Evolutionary conservation across 2,329 filamentous ascomycete species (phyloP).

Genomic region (Colletotrichum brevisporum): DNA sequence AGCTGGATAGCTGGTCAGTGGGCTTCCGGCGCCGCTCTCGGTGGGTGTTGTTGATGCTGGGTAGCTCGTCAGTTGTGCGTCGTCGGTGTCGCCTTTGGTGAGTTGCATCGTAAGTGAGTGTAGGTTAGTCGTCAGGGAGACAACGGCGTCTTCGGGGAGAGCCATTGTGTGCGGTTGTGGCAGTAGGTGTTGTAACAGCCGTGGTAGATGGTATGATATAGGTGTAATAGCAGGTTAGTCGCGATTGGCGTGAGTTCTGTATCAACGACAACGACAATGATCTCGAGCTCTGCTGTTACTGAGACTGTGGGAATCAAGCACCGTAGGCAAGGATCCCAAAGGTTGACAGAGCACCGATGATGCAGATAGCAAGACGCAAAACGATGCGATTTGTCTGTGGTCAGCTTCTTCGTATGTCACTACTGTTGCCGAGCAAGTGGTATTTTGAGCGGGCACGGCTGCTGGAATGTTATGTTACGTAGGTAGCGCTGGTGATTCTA

Average conservation of each 20-base stretch:
- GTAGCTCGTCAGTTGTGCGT: conserved; percentile 34
- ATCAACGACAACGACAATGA: not conserved
- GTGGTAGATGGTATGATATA: no score
- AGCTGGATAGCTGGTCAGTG: conserved; percentile 35
- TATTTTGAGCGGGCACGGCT: no score
- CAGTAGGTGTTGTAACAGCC: no score
- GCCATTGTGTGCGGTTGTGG: conserved; percentile 1
- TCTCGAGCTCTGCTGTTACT: not conserved
- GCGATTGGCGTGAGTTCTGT: not conserved
- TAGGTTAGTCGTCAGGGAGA: not conserved
- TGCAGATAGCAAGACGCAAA: not conserved
- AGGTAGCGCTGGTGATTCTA: no score
- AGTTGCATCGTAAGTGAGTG: conserved; percentile 16
- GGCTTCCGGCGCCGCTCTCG: conserved; percentile 22
- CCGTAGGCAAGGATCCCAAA: not conserved
- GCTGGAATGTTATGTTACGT: no score
- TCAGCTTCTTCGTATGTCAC: not conserved
- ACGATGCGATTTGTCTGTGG: not conserved
- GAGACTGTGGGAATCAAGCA: no score
- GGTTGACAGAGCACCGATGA: not conserved
- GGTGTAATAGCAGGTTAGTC: not conserved
- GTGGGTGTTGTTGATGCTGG: conserved; percentile 21
- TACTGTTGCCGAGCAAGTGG: not conserved
- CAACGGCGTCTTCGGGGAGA: not conserved
- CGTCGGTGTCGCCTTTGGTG: conserved; percentile 19